Conservation (phyloP, 73 alveolate species). For the Paramecium caudatum region DNA sequence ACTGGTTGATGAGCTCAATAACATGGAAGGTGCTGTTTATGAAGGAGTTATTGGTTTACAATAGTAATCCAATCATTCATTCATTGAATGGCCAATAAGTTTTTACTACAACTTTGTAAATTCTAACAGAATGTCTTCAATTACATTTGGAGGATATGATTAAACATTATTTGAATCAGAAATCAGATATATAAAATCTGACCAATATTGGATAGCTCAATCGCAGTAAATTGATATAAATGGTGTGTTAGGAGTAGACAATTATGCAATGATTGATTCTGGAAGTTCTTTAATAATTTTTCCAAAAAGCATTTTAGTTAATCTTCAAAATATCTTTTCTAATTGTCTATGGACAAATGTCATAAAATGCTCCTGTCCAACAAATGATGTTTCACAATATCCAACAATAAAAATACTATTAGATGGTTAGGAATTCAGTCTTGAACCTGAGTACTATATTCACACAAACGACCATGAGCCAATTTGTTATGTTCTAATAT, state of each 20-base stretch:
- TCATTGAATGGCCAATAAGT: conserved; percentile 60
- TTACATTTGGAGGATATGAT: conserved; percentile 67
- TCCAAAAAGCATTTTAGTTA: neutral
- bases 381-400: conserved; percentile 5
- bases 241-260: conserved; percentile 1
- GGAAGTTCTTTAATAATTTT: conserved; percentile 56
- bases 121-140: conserved; percentile 43
- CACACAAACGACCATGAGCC: conserved; percentile 48
- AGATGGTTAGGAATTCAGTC: conserved; percentile 16
- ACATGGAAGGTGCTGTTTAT: conserved; percentile 61
- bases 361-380: conserved; percentile 64
- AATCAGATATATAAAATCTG: conserved; percentile 24
- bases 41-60: conserved; percentile 57
- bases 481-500: conserved; percentile 40
- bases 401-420: conserved; percentile 12
- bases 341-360: conserved; percentile 32
- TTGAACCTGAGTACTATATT: conserved; percentile 42
- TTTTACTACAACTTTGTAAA: conserved; percentile 48
- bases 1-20: conserved; percentile 1
- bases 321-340: neutral
- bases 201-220: neutral
- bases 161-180: neutral
- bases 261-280: conserved; percentile 15
- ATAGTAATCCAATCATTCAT: conserved; percentile 54
- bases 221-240: neutral